Evolutionary conservation across 768 basidiomycete species (phyloP).

Genomic region (Boletus tomentosulus): DNA sequence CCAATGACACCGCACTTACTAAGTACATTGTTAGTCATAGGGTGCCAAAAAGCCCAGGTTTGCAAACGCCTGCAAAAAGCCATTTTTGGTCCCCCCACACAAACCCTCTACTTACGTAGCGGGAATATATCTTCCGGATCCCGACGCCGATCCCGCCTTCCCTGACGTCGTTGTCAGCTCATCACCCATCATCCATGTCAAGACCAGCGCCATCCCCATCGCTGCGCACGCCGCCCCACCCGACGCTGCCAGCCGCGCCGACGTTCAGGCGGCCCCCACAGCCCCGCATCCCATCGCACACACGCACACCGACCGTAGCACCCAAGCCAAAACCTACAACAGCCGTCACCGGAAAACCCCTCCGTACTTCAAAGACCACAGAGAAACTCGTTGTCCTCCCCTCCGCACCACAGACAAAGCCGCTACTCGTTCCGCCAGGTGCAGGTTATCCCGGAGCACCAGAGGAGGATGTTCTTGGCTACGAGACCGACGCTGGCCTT

Average conservation of each 20-base stretch:
- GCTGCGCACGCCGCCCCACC: conserved; percentile 17
- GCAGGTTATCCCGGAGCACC: conserved; percentile 11
- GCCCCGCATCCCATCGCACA: conserved; percentile 17
- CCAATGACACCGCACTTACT: no score
- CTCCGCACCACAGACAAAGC: conserved; percentile 83
- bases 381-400: conserved; percentile 90
- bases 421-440: conserved; percentile 37
- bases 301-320: conserved; percentile 8
- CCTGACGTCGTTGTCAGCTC: neutral
- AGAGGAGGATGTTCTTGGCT: conserved; percentile 52
- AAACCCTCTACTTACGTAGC: no score
- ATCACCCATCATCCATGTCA: conserved; percentile 4
- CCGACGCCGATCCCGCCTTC: neutral
- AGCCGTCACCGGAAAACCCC: conserved; percentile 42
- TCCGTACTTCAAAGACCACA: conserved; percentile 85
- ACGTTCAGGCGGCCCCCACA: conserved; percentile 21
- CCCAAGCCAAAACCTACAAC: conserved; percentile 15
- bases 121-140: neutral
- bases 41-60: no score
- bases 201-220: neutral
- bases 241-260: conserved; percentile 20
- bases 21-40: no score
- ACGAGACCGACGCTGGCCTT: conserved; percentile 58
- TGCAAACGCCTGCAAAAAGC: no score
- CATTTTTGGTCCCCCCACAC: no score